Evolutionary conservation across 2,329 filamentous ascomycete genomes (phyloP).

Genomic region (Zopfia rhizophila): DNA sequence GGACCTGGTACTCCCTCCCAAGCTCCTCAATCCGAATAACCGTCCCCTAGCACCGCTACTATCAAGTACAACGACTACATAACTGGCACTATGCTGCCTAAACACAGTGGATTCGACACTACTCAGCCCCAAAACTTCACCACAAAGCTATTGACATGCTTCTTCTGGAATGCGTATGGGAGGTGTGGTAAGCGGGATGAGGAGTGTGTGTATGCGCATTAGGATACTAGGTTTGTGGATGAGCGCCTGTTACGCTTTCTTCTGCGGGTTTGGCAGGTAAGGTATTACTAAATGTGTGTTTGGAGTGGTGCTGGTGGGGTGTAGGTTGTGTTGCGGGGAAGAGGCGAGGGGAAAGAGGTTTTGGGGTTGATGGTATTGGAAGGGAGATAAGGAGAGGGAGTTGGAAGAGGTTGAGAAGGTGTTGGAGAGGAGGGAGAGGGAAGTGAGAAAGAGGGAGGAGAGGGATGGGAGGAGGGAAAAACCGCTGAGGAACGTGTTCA

Average conservation of each 20-base stretch:
- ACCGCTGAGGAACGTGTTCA: neutral
- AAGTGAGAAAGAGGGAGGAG: slow-evolving; percentile 7
- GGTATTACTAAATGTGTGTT: neutral
- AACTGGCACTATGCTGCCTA: neutral
- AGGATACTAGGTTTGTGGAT: slow-evolving; percentile 13
- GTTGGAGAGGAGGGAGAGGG: slow-evolving; percentile 4
- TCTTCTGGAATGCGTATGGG: slow-evolving; percentile 16
- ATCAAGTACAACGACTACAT: neutral
- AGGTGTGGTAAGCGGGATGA: slow-evolving; percentile 13
- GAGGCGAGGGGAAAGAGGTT: neutral
- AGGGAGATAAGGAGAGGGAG: neutral
- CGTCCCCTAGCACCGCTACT: neutral
- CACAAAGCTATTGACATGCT: slow-evolving; percentile 18
- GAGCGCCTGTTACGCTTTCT: slow-evolving; percentile 9
- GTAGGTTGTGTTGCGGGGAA: slow-evolving; percentile 7
- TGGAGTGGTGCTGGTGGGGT: neutral
- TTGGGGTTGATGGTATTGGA: neutral
- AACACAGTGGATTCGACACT: neutral
- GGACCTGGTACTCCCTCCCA: neutral
- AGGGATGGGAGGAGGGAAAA: slow-evolving; percentile 1
- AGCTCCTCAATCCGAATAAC: neutral
- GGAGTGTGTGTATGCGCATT: slow-evolving; percentile 19
- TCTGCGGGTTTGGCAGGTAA: neutral
- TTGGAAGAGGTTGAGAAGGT: slow-evolving; percentile 1
- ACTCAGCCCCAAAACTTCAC: slow-evolving; percentile 21